Base-by-base conservation (phyloP, 2,329 filamentous ascomycete species). In the Blastomyces percursus region DNA sequence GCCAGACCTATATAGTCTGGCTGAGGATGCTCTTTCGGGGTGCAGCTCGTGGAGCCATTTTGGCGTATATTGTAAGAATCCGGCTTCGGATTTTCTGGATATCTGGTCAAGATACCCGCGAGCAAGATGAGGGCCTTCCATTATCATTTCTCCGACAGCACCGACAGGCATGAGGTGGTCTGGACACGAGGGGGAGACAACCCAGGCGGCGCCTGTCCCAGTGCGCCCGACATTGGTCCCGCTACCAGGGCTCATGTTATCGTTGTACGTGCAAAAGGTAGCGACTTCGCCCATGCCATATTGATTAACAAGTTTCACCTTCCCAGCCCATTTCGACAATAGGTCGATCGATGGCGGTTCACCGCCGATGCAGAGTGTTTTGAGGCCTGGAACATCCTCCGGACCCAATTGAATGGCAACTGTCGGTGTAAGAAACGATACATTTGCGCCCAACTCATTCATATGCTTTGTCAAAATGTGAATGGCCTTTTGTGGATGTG, bases 1-100 rank as follows among this genome's bases (percentile, higher is more conserved):
- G 0, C 91, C 91, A 0, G 91, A 96, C 32, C 89, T 83, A 73
- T 96, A 96, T 0, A 95, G 76, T 4, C 81, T 79, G 4, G 89
- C 91, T 70, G 85, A 86, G 63, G 77, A 68, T 0, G 80, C 76
- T 32, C 86, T 84, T 0, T 69, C 69, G 71, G n/a, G 65, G 51
- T 8, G 70, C 69, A 62, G 69, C 63, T 27, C 69, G 65, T 76
- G 3, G 80, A 79, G 5, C 90, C 91, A 71, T 84, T 86, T 54
- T 63, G 76, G 80, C 76, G 42, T 46, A 35, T 86, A 84, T 0
- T 85, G 71, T 66, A 71, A 60, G 70, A 78, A 65, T 24, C 57
- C 57, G 7, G 65, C 59, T 58, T 68, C 57, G 30, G 66, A 67
- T 60, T 75, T 79, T 59, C 72, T 73, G 16, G 70, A 68, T 0